phyloP scores from a whole-genome alignment of 1,284 basidiomycete genomes.

The Violaceomyces palustris region DNA sequence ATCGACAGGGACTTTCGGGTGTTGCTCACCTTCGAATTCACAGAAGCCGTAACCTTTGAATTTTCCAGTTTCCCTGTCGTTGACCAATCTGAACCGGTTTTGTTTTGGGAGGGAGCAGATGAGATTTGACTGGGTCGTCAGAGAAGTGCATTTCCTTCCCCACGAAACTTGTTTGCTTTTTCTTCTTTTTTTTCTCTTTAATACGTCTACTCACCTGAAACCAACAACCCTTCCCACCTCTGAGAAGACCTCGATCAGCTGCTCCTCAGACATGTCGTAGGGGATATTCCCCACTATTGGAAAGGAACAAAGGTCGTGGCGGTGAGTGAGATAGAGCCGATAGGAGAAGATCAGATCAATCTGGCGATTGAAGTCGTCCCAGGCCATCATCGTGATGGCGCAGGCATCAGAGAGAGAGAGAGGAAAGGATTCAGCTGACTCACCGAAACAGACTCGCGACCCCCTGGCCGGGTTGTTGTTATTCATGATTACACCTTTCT shows the following conservation, averaged over 20 bases:
- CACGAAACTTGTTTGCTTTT: too few species aligned
- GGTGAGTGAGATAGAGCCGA: too few species aligned
- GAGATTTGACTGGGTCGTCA: neutral
- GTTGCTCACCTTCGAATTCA: constrained; percentile 85
- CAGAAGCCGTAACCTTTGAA: constrained; percentile 96
- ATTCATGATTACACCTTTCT: too few species aligned
- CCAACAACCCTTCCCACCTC: constrained; percentile 50
- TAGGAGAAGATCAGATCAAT: too few species aligned
- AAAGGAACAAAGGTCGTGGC: too few species aligned
- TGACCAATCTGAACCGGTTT: constrained; percentile 61
- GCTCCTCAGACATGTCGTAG: constrained; percentile 51
- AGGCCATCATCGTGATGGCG: neutral
- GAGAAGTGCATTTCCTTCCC: neutral
- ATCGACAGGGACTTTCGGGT: too few species aligned
- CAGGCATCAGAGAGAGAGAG: neutral
- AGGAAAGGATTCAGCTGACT: neutral
- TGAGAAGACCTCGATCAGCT: constrained; percentile 47
- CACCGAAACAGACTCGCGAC: too few species aligned
- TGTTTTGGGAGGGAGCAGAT: neutral
- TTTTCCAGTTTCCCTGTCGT: constrained; percentile 90
- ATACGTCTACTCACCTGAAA: constrained; percentile 31
- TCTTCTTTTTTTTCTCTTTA: neutral
- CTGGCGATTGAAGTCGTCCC: too few species aligned
- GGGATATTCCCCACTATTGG: constrained; percentile 49
- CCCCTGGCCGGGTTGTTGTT: too few species aligned